Base-by-base conservation (phyloP, 495 filamentous ascomycete species). In the Entonaema liquescens region DNA sequence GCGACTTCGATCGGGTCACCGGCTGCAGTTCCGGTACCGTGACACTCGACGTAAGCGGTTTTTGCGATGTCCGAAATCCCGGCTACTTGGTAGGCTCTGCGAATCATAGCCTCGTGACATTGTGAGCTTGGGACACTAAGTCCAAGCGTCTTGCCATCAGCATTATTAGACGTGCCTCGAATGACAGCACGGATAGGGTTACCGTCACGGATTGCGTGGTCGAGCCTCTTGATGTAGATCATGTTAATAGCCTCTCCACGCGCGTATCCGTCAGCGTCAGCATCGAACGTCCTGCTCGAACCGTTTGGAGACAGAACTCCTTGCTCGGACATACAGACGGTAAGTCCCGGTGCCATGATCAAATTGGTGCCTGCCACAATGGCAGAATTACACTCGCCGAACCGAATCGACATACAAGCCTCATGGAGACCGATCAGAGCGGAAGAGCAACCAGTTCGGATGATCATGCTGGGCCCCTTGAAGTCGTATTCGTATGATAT, bases 161-260 rank as follows among this genome's bases (percentile, higher is more conserved):
- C 72, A 73, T 87, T 88, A 25, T 80, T 70, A 0, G 77, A 79
- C 5, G 81, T 81, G 0, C 72, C 80, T 4, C 85, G 79, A 38
- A 90, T 84, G 0, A 90, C 78, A 2, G 81, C 82, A n/a, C 86
- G 79, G 29, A 89, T 79, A 1, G 83, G 83, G 58, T 87, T 82
- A 0, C 79, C 77, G 62, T 87, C 83, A 7, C 75, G 62, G 15
- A 87, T 62, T 1, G 87, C 88, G 29, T 83, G 80, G 17, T 59
- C 59, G 0, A 88, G 77, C 9, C 71, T 65, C 70, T 90, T 91
- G 12, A 91, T 29, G 25, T 79, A 81, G 1, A 82, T 62, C 8
- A 68, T 68, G 8, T 47, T 73, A 31, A 80, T 44, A n/a, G 70
- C 80, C 55, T 83, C 81, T 6, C 71, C 79, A 31, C 79, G 67